Conservation (phyloP, 1,139 yeast genomes). For the Taphrina communis region DNA sequence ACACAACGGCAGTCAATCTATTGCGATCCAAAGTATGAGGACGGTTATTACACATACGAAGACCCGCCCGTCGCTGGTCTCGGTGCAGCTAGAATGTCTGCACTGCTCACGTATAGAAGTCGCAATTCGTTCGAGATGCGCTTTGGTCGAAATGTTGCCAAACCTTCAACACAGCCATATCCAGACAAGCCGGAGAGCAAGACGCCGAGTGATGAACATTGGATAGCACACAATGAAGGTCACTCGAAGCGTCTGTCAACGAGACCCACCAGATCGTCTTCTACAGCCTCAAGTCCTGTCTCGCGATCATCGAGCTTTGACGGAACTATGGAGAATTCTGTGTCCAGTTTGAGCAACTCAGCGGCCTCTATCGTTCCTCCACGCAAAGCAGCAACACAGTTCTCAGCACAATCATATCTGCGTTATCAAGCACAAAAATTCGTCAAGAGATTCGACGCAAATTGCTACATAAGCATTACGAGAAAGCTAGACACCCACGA, state of each 20-base stretch:
- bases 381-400: constrained; percentile 72
- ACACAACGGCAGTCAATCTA: constrained; percentile 96
- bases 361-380: constrained; percentile 8
- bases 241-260: constrained; percentile 51
- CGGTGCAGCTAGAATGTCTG: constrained; percentile 98
- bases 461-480: constrained; percentile 91
- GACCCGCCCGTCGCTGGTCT: constrained; percentile 85
- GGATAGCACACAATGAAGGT: constrained; percentile 74
- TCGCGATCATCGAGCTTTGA: constrained; percentile 35
- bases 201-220: constrained; percentile 55
- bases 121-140: constrained; percentile 88
- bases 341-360: constrained; percentile 19
- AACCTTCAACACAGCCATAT: constrained; percentile 54
- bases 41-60: constrained; percentile 79
- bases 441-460: constrained; percentile 88
- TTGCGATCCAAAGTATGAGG: constrained; percentile 88
- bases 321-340: constrained; percentile 14
- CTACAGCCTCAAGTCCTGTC: constrained; percentile 22
- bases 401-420: constrained; percentile 92
- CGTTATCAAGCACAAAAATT: constrained; percentile 94
- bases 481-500: constrained; percentile 95
- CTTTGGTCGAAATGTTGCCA: constrained; percentile 81
- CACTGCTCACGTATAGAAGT: constrained; percentile 87
- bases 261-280: constrained; percentile 44
- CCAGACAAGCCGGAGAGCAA: constrained; percentile 49